Percentiles rank a stretch among this genome's conserved stretches.
These are phyloP conservation scores for Aristolochia californica DNA, from an alignment of 164 flowering plant genomes.

Conservation along the genomic window DNA sequence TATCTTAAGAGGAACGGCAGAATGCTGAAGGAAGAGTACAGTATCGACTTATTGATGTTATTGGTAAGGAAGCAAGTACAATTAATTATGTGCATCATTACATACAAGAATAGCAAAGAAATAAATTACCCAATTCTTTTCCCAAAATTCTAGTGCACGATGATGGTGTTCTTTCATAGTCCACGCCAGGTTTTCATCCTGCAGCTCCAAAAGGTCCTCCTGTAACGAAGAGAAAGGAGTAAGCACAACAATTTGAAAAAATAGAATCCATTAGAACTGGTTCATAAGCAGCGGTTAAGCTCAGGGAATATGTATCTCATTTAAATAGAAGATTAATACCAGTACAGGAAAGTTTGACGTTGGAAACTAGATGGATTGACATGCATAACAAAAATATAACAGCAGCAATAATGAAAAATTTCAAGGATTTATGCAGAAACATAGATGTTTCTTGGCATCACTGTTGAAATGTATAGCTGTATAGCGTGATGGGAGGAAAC, in stretches of 20 bases:
- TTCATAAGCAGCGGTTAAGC: too few species aligned
- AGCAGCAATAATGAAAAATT: too few species aligned
- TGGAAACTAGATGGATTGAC: too few species aligned
- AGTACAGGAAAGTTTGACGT: too few species aligned
- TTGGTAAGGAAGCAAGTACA: not conserved
- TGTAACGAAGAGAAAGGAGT: not conserved
- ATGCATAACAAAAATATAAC: too few species aligned
- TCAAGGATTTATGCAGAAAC: too few species aligned
- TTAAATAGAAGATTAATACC: too few species aligned
- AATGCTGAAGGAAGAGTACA: slow-evolving; percentile 39
- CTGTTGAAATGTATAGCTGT: too few species aligned
- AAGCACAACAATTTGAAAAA: not conserved
- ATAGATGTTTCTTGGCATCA: too few species aligned
- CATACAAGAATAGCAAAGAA: not conserved
- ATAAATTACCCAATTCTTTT: slow-evolving; percentile 74
- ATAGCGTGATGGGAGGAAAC: too few species aligned
- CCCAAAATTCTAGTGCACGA: slow-evolving; percentile 80
- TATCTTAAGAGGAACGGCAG: slow-evolving; percentile 77
- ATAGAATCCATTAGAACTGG: not conserved
- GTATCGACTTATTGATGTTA: slow-evolving; percentile 6
- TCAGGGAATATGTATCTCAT: too few species aligned
- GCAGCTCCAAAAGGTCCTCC: slow-evolving; percentile 68
- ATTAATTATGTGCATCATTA: not conserved
- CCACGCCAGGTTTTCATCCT: slow-evolving; percentile 62
- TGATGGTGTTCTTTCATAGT: slow-evolving; percentile 52